Evolutionary conservation across 2,329 filamentous ascomycete species (phyloP).

Genomic region (Nigrospora oryzae): DNA sequence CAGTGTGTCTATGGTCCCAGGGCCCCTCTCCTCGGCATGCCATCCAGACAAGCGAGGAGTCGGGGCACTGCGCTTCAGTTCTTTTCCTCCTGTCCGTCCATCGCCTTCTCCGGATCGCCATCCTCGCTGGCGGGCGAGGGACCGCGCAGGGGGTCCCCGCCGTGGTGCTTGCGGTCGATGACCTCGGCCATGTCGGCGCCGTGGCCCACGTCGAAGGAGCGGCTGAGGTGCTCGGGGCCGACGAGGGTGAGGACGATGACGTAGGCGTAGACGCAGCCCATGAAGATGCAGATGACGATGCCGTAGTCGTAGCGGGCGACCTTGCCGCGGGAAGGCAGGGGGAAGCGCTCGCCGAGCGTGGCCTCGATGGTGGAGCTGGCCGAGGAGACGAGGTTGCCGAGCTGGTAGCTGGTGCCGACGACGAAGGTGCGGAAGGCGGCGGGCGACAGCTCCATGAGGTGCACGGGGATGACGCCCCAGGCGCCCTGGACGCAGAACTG

Average conservation of each 20-base stretch:
- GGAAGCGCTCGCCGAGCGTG: constrained; percentile 66
- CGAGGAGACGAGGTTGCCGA: constrained; percentile 65
- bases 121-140: too few relatives aligned
- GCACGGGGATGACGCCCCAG: constrained; percentile 70
- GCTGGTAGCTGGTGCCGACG: constrained; percentile 66
- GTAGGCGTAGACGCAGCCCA: constrained; percentile 70
- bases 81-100: too few relatives aligned
- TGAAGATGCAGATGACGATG: constrained; percentile 83
- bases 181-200: constrained; percentile 39
- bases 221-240: constrained; percentile 46
- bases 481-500: constrained; percentile 73
- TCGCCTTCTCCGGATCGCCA: too few relatives aligned
- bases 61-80: too few relatives aligned
- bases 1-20: too few relatives aligned
- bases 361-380: constrained; percentile 70
- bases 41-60: too few relatives aligned
- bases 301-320: constrained; percentile 62
- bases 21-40: too few relatives aligned
- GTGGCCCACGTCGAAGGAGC: constrained; percentile 40
- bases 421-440: constrained; percentile 67
- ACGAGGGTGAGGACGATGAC: constrained; percentile 54
- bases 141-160: too few relatives aligned
- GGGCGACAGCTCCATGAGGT: constrained; percentile 69
- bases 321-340: constrained; percentile 47
- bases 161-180: constrained; percentile 24